Evolutionary conservation across 148 eudicot species (phyloP).

Genomic region (Chenopodium formosanum): DNA sequence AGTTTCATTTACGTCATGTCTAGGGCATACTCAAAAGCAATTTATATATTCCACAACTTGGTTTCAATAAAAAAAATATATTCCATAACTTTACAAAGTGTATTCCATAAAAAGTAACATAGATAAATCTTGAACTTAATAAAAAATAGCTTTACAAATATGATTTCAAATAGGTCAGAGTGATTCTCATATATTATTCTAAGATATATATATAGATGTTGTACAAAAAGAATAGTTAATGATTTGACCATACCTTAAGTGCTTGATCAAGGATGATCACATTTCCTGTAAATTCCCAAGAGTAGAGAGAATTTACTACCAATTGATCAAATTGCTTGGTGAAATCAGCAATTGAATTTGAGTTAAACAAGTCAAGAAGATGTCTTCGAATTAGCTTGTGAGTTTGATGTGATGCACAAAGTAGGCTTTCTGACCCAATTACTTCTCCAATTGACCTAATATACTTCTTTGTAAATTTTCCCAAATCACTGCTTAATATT

Average conservation of each 20-base stretch:
- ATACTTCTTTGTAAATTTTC: slow-evolving; percentile 49
- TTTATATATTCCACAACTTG: too few species aligned
- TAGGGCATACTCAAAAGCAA: too few species aligned
- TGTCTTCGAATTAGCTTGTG: slow-evolving; percentile 37
- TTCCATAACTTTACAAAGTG: background rate
- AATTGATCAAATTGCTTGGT: slow-evolving; percentile 38
- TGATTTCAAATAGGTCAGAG: background rate
- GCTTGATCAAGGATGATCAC: slow-evolving; percentile 43
- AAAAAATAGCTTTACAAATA: background rate
- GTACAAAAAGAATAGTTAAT: background rate
- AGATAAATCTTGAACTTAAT: background rate
- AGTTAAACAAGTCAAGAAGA: slow-evolving; percentile 39
- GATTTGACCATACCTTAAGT: slow-evolving; percentile 27
- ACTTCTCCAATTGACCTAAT: slow-evolving; percentile 49
- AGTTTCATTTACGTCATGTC: too few species aligned
- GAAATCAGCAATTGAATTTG: slow-evolving; percentile 22
- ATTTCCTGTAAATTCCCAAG: slow-evolving; percentile 30
- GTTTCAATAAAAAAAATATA: too few species aligned
- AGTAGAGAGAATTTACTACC: slow-evolving; percentile 24
- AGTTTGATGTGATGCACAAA: slow-evolving; percentile 40
- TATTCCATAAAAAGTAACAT: background rate
- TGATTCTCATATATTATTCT: background rate
- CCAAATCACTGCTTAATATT: slow-evolving; percentile 42
- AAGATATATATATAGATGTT: background rate
- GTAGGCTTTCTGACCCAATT: slow-evolving; percentile 41